Evolutionary conservation across 2,329 filamentous ascomycete genomes (phyloP).

Genomic region (Fusarium bulbicola): DNA sequence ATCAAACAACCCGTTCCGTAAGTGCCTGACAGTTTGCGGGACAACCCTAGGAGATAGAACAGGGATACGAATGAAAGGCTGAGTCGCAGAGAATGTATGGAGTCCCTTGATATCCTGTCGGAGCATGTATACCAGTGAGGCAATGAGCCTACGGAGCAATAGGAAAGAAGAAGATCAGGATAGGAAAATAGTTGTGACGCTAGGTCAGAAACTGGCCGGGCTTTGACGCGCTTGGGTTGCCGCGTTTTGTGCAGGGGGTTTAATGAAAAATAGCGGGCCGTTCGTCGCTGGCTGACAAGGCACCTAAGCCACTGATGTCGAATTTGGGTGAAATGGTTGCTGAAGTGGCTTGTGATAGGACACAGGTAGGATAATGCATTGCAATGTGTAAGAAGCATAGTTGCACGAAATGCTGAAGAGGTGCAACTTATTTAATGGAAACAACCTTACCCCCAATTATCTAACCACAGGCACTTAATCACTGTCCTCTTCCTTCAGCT

Average conservation of each 20-base stretch:
- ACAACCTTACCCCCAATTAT: not conserved
- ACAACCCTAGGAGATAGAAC: not conserved
- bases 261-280: conserved; percentile 35
- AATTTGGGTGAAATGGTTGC: not conserved
- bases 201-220: conserved; percentile 10
- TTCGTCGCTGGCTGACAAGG: conserved; percentile 15
- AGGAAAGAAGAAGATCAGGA: conserved; percentile 1
- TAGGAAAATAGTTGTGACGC: conserved; percentile 30
- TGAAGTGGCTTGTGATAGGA: not conserved
- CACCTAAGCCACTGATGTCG: not conserved
- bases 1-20: conserved; percentile 10
- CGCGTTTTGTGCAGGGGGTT: conserved; percentile 41
- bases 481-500: conserved; percentile 27
- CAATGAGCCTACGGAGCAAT: conserved; percentile 25
- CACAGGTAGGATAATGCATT: not conserved
- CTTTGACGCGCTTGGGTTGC: conserved; percentile 32
- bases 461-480: conserved; percentile 14
- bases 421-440: not conserved
- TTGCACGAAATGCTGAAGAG: not conserved
- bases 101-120: not conserved
- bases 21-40: not conserved
- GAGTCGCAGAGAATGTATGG: not conserved
- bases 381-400: not conserved
- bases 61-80: not conserved
- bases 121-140: conserved; percentile 12